Percentiles rank a stretch among this genome's conserved stretches.
Conservation (phyloP, 164 flowering plant genomes). For the Vitis riparia region DNA sequence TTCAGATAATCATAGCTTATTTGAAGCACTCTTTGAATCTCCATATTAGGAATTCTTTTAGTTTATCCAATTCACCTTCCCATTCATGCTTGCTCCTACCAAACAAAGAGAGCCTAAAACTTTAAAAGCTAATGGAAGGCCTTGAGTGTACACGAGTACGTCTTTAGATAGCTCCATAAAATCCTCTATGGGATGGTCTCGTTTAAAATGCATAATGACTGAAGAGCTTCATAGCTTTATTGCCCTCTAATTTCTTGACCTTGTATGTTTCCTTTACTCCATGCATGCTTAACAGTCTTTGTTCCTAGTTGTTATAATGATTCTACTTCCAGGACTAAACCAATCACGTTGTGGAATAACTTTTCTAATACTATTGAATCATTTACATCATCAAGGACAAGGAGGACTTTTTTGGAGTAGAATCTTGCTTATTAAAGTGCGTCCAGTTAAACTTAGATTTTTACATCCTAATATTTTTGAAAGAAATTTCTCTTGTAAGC, state of each 20-base stretch:
- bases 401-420: background rate
- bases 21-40: background rate
- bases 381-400: constrained; percentile 1
- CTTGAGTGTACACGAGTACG: background rate
- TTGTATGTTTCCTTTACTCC: background rate
- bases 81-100: background rate
- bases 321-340: constrained; percentile 12
- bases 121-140: constrained; percentile 12
- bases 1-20: background rate
- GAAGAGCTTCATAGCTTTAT: constrained; percentile 15
- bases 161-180: background rate
- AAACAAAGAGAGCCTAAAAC: constrained; percentile 4
- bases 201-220: constrained; percentile 2
- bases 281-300: background rate
- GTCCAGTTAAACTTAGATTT: background rate
- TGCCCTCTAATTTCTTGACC: background rate
- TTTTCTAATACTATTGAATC: background rate
- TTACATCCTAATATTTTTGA: background rate
- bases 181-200: background rate
- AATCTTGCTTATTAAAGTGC: background rate
- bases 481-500: background rate
- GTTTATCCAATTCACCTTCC: constrained; percentile 1
- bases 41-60: background rate
- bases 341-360: background rate
- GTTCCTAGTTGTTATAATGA: constrained; percentile 13